Percentiles rank a stretch among this genome's conserved stretches.
Conservation (phyloP, 2,329 filamentous ascomycete genomes). For the Botrytis pseudocinerea region DNA sequence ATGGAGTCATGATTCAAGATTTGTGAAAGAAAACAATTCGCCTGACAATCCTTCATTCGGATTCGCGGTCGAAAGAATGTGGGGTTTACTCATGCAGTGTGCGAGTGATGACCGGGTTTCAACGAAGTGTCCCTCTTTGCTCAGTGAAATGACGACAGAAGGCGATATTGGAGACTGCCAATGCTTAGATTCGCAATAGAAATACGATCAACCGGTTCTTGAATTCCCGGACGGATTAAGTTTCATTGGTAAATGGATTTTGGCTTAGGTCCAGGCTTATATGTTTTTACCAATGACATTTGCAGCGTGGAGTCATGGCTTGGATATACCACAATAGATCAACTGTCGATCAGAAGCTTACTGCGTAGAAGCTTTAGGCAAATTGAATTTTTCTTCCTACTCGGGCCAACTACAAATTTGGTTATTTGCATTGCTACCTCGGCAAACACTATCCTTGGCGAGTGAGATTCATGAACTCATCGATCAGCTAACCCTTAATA, state of each 20-base stretch:
- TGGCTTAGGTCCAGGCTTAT: background rate
- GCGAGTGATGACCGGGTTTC: slow-evolving; percentile 66
- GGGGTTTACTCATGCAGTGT: slow-evolving; percentile 38
- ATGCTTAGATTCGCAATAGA: slow-evolving; percentile 33
- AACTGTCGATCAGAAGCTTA: background rate
- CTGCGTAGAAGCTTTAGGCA: background rate
- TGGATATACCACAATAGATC: background rate
- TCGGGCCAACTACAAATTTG: background rate
- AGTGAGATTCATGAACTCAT: background rate
- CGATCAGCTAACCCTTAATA: background rate
- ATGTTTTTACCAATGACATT: background rate
- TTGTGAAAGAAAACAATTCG: slow-evolving; percentile 25
- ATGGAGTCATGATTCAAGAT: slow-evolving; percentile 31
- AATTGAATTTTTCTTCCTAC: background rate
- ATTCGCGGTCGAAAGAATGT: slow-evolving; percentile 37
- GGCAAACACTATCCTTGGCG: background rate
- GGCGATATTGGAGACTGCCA: slow-evolving; percentile 34
- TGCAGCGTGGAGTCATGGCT: background rate
- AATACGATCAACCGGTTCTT: background rate
- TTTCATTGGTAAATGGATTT: background rate
- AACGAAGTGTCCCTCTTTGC: slow-evolving; percentile 78
- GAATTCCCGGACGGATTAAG: background rate
- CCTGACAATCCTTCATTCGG: slow-evolving; percentile 37
- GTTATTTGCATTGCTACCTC: background rate
- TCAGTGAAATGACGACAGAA: slow-evolving; percentile 66